Evolutionary conservation across 768 basidiomycete genomes (phyloP).

Genomic region (Clitopilus passeckerianus): DNA sequence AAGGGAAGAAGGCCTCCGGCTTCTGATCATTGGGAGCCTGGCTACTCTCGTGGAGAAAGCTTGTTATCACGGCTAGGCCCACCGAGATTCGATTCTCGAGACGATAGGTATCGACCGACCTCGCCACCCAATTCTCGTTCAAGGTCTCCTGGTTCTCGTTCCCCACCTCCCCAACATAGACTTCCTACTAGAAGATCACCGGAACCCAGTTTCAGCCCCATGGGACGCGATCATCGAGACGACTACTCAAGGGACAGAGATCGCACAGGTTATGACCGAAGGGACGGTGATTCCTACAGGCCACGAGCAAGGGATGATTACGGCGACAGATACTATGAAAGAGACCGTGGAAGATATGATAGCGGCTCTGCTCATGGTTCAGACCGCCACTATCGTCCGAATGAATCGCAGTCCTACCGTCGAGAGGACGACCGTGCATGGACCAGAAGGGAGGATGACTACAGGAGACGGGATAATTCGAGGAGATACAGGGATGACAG

Average conservation of each 20-base stretch:
- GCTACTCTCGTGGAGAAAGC: conserved; percentile 13
- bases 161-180: conserved; percentile 29
- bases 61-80: conserved; percentile 12
- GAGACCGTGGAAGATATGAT: conserved; percentile 21
- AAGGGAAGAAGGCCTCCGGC: conserved; percentile 11
- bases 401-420: conserved; percentile 14
- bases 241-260: conserved; percentile 30
- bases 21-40: conserved; percentile 36
- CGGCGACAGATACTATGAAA: conserved; percentile 10
- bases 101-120: conserved; percentile 21
- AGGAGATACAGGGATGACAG: neutral
- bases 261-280: conserved; percentile 9
- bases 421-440: conserved; percentile 29
- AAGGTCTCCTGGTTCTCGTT: conserved; percentile 36
- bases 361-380: conserved; percentile 12
- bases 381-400: conserved; percentile 23
- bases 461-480: conserved; percentile 7
- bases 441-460: conserved; percentile 23
- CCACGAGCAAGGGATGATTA: neutral
- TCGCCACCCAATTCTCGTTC: conserved; percentile 21
- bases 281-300: conserved; percentile 3
- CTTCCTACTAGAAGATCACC: conserved; percentile 34
- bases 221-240: conserved; percentile 25
- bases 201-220: conserved; percentile 30
- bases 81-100: conserved; percentile 17